These are phyloP conservation scores for Eutrema japonicum DNA, from an alignment of 345 rosid species.

Conservation along the genomic window DNA sequence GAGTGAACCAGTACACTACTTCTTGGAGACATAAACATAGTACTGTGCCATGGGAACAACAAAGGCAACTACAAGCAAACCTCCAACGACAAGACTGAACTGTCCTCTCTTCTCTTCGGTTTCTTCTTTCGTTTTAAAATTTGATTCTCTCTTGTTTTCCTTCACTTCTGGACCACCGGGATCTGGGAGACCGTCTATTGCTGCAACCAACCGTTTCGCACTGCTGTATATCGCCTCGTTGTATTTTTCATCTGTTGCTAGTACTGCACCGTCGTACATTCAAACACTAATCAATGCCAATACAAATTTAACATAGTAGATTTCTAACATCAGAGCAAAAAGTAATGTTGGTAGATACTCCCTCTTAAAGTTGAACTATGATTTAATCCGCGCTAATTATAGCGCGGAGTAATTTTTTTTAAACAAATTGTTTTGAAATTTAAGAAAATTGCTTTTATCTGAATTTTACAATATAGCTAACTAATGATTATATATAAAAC, in stretches of 20 bases:
- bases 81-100: conserved; percentile 93
- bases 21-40: conserved; percentile 87
- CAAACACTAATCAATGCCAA: conserved; percentile 3
- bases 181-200: conserved; percentile 95
- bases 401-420: too few relatives aligned
- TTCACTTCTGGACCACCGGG: conserved; percentile 76
- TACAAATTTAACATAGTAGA: neutral
- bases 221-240: conserved; percentile 85
- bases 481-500: too few relatives aligned
- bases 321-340: neutral
- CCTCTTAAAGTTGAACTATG: too few relatives aligned
- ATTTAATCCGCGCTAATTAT: too few relatives aligned
- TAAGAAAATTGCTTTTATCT: too few relatives aligned
- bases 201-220: conserved; percentile 87
- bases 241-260: conserved; percentile 96
- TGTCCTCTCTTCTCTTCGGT: conserved; percentile 98
- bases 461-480: too few relatives aligned
- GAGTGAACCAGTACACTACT: conserved; percentile 45
- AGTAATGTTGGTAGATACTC: too few relatives aligned
- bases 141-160: conserved; percentile 87
- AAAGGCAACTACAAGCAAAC: conserved; percentile 86
- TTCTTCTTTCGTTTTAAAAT: conserved; percentile 86
- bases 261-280: conserved; percentile 57
- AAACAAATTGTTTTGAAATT: too few relatives aligned
- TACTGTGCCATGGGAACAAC: conserved; percentile 98